Evolutionary conservation across 208 protist species (phyloP).

Genomic region (Crithidia thermophila): DNA sequence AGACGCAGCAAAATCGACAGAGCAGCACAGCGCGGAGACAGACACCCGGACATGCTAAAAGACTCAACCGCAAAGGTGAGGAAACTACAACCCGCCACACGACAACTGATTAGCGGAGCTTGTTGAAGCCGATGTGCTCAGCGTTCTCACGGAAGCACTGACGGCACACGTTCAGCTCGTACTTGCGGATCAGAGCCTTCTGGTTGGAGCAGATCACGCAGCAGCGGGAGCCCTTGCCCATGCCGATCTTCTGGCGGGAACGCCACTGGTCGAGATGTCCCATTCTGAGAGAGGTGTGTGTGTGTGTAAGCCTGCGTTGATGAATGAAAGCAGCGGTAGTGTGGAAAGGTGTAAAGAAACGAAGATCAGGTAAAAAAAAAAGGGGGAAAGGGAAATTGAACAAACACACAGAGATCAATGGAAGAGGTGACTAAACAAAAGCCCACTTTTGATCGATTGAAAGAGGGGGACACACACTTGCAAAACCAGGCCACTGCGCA

Average conservation of each 20-base stretch:
- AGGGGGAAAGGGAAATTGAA: too few relatives aligned
- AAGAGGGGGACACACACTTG: too few relatives aligned
- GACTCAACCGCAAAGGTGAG: too few relatives aligned
- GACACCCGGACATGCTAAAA: not conserved
- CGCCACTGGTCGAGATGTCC: conserved; percentile 94
- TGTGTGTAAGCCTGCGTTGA: conserved; percentile 7
- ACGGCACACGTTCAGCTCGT: conserved; percentile 94
- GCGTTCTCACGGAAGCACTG: conserved; percentile 96
- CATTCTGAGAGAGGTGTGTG: conserved; percentile 49
- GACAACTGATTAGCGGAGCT: conserved; percentile 75
- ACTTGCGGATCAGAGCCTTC: conserved; percentile 95
- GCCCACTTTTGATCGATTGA: too few relatives aligned
- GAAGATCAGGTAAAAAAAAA: conserved; percentile 21
- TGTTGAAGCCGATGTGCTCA: conserved; percentile 90
- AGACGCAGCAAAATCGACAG: too few relatives aligned
- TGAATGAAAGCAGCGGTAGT: not conserved
- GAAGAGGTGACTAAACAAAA: too few relatives aligned
- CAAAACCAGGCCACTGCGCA: too few relatives aligned
- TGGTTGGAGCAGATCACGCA: conserved; percentile 94
- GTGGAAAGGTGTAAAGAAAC: not conserved
- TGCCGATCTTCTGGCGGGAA: conserved; percentile 93
- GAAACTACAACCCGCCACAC: too few relatives aligned
- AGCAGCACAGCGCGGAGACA: not conserved
- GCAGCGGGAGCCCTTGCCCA: conserved; percentile 88
- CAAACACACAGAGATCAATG: too few relatives aligned